phyloP scores from a whole-genome alignment of 2,329 filamentous ascomycete species.

The Tolypocladium tundrense region DNA sequence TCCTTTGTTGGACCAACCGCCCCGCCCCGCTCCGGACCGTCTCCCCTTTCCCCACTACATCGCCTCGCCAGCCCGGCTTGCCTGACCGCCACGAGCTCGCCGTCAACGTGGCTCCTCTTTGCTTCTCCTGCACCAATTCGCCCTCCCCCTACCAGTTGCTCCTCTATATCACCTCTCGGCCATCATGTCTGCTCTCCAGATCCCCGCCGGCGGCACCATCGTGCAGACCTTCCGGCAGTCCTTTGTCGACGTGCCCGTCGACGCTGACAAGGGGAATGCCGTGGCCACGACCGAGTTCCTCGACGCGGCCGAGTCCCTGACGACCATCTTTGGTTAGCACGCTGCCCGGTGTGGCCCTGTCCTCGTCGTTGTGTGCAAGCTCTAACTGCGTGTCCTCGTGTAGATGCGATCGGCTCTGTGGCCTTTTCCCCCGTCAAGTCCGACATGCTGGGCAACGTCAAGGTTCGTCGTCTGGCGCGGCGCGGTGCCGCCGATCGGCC shows the following conservation, averaged over 20 bases:
- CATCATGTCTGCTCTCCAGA: conserved; percentile 41
- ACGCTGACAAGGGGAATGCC: conserved; percentile 62
- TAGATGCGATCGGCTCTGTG: conserved; percentile 54
- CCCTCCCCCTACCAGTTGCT: neutral
- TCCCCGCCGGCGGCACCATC: conserved; percentile 64
- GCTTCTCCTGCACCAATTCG: neutral
- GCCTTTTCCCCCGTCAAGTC: conserved; percentile 87
- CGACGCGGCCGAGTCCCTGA: conserved; percentile 78
- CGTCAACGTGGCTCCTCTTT: neutral
- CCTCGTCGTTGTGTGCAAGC: neutral
- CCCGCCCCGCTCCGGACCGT: neutral
- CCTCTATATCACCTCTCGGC: neutral
- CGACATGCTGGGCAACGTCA: conserved; percentile 86
- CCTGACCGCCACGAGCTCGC: neutral
- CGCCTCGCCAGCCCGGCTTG: neutral
- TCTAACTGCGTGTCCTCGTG: neutral
- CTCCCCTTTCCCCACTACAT: neutral
- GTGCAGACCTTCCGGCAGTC: conserved; percentile 77
- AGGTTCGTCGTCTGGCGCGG: conserved; percentile 40
- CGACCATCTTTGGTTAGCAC: conserved; percentile 69
- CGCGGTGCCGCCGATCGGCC: neutral
- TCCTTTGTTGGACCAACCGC: neutral
- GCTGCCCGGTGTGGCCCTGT: neutral
- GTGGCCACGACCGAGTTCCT: conserved; percentile 82
- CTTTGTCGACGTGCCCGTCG: conserved; percentile 73